Base-by-base conservation (phyloP, 305 asterid species). In the Rubia tinctorum region DNA sequence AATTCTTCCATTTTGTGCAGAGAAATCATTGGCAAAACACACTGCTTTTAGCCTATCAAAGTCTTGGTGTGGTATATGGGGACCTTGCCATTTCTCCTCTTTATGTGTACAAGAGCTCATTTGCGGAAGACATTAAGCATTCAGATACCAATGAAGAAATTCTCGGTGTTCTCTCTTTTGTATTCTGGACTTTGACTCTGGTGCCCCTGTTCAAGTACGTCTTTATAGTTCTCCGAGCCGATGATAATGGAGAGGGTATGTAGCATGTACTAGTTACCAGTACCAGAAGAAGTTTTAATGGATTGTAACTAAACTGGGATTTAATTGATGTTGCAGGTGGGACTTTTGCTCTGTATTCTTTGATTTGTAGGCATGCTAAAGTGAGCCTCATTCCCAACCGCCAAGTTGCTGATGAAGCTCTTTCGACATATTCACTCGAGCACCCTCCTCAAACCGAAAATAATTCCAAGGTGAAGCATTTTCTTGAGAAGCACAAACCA, bases 1-100 rank as follows among this genome's bases (percentile, higher is more conserved):
- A 77, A 25, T 37, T 60, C 14, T 39, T 40, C 39, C 66, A 15
- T 80, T 72, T 8, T 65, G 37, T 17, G 7, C 84, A 88, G 93
- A 93, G 80, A 86, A 89, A 86, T 75, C 86, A 88, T 66, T 94
- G 99, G 98, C 90, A 80, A 83, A 87, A 87, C 15, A 89, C 95
- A 40, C 74, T 92, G 86, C 82, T 90, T 8, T 84, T 94, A 79
- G 99, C 99, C 73, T 94, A 92, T 79, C 99, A 90, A 81, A 90
- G 97, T 78, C 97, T 94, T 49, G 98, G 98, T 68, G 97, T 94
- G 37, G 98, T 94, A 20, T 94, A 94, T 75, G 99, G 99, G 2
- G 98, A 94, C 89, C 97, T 94, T 25, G 88, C 97, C 80, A 94
- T 94, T 80, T 94, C 98, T 66, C 98, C 98, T 27, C 87, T 94